Evolutionary conservation across 2,329 filamentous ascomycete genomes (phyloP).

Genomic region (Metarhizium rileyi): DNA sequence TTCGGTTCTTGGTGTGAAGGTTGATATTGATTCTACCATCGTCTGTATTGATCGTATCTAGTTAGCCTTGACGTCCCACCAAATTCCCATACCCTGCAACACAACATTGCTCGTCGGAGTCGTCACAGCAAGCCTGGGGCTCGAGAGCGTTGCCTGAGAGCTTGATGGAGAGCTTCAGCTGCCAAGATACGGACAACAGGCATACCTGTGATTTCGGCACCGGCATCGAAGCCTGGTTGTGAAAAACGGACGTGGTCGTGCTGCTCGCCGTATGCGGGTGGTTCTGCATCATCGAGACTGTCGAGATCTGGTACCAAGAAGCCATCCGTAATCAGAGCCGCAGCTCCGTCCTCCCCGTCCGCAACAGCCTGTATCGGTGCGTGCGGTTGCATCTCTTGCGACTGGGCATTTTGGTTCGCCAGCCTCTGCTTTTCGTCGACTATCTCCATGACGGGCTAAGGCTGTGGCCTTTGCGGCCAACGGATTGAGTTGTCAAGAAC

Average conservation of each 20-base stretch:
- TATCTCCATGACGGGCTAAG: conserved; percentile 14
- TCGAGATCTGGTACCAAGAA: conserved; percentile 32
- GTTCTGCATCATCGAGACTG: conserved; percentile 25
- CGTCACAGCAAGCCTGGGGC: no score
- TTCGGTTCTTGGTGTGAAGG: conserved; percentile 60
- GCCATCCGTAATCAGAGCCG: conserved; percentile 27
- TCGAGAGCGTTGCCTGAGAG: no score
- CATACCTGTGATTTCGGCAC: conserved; percentile 46
- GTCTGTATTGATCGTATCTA: conserved; percentile 29
- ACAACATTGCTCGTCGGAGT: not conserved
- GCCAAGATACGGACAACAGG: not conserved
- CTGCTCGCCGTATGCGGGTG: conserved; percentile 50
- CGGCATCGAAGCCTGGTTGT: conserved; percentile 53
- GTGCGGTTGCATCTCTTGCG: conserved; percentile 2
- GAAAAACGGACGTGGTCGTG: conserved; percentile 48
- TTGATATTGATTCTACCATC: conserved; percentile 74
- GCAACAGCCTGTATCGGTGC: not conserved
- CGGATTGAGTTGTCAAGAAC: not conserved
- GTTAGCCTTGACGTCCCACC: not conserved
- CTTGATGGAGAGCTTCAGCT: not conserved
- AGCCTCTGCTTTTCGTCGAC: conserved; percentile 18
- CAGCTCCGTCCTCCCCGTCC: conserved; percentile 14
- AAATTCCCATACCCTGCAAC: not conserved
- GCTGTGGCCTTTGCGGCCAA: not conserved
- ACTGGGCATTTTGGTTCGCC: conserved; percentile 7